Evolutionary conservation across 768 basidiomycete genomes (phyloP).

Genomic region (Fistulinella prunicolor): DNA sequence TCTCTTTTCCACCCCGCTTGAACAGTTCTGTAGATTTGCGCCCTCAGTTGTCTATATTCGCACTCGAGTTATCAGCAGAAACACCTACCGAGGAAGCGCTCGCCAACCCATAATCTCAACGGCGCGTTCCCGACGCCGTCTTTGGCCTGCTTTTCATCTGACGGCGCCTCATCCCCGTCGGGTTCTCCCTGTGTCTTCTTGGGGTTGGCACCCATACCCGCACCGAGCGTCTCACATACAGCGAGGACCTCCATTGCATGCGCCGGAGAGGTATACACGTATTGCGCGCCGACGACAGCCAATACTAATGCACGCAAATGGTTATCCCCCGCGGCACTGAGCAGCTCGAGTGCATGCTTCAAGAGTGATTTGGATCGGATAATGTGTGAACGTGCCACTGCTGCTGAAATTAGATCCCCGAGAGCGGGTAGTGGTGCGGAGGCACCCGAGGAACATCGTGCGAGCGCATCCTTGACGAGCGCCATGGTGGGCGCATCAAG

Average conservation of each 20-base stretch:
- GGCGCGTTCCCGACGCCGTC: slow-evolving; percentile 58
- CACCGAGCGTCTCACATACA: slow-evolving; percentile 67
- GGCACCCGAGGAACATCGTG: slow-evolving; percentile 22
- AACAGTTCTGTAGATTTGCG: slow-evolving; percentile 51
- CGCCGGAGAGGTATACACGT: slow-evolving; percentile 65
- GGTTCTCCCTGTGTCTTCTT: slow-evolving; percentile 17
- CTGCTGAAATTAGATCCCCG: slow-evolving; percentile 17
- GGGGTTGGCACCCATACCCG: slow-evolving; percentile 54
- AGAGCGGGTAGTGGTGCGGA: slow-evolving; percentile 19
- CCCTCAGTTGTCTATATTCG: neutral
- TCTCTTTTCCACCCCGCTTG: slow-evolving; percentile 52
- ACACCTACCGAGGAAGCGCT: slow-evolving; percentile 57
- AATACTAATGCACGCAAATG: slow-evolving; percentile 69
- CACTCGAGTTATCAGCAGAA: neutral
- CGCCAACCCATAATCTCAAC: slow-evolving; percentile 69
- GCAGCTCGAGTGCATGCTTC: slow-evolving; percentile 57
- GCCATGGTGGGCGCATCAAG: slow-evolving; percentile 17
- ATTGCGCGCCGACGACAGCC: slow-evolving; percentile 66
- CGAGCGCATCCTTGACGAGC: slow-evolving; percentile 27
- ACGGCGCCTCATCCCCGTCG: neutral
- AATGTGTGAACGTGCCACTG: slow-evolving; percentile 23
- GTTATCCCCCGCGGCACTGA: slow-evolving; percentile 62
- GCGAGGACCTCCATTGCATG: slow-evolving; percentile 65
- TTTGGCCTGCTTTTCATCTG: slow-evolving; percentile 9
- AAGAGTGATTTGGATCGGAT: slow-evolving; percentile 39